Conservation (phyloP, 306 rosid genomes). For the Malus sylvestris region DNA sequence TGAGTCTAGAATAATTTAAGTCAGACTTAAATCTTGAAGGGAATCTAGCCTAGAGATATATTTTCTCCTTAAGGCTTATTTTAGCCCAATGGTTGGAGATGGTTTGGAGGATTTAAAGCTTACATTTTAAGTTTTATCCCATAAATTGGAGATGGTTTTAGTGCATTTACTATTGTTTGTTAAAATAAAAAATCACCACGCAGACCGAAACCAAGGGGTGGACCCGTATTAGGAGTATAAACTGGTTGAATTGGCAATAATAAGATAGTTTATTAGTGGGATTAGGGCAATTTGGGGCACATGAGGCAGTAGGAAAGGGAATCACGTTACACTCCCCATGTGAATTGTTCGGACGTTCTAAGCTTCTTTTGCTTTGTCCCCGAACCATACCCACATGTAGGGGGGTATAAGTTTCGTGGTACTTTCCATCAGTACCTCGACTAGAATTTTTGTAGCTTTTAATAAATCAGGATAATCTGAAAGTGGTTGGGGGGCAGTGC, state of each 20-base stretch:
- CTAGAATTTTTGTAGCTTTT: slow-evolving; percentile 18
- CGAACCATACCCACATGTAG: slow-evolving; percentile 58
- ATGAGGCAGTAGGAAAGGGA: neutral
- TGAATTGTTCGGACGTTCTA: slow-evolving; percentile 52
- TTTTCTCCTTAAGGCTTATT: no score
- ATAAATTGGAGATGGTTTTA: no score
- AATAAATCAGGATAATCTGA: neutral
- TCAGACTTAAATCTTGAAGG: no score
- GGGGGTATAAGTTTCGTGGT: slow-evolving; percentile 43
- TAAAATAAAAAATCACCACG: no score
- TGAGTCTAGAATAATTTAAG: no score
- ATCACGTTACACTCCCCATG: slow-evolving; percentile 31
- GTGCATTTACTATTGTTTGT: no score
- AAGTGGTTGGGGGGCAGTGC: neutral
- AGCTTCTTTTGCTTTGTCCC: slow-evolving; percentile 61
- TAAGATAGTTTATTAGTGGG: neutral
- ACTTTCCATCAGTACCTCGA: slow-evolving; percentile 38
- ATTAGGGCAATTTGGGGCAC: neutral
- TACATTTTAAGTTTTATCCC: no score
- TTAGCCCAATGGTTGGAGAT: no score
- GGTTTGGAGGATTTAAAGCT: no score
- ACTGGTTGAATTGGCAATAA: neutral
- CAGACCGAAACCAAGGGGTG: neutral
- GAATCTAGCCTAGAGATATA: no score
- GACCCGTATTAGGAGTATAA: neutral